phyloP scores from a whole-genome alignment of 371 early-diverging fungal species.

The Thermomucor indicae-seudaticae region DNA sequence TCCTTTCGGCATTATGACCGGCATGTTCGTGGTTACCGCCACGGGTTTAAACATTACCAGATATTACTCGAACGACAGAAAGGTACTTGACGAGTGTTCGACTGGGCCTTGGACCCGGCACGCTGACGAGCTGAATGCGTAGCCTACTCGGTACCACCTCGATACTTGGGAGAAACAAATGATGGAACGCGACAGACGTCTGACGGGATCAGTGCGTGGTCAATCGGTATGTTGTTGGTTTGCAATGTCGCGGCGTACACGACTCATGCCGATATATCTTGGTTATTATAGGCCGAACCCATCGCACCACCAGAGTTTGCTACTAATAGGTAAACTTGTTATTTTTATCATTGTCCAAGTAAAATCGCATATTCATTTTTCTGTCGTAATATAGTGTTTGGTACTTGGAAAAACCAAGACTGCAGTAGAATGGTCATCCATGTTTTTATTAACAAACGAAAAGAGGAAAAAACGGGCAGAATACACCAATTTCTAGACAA shows the following conservation, averaged over 20 bases:
- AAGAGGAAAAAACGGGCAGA: too few species aligned
- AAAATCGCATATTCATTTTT: background rate
- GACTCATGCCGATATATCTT: background rate
- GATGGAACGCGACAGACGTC: constrained; percentile 55
- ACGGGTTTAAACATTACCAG: constrained; percentile 33
- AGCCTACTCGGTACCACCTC: constrained; percentile 32
- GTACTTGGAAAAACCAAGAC: constrained; percentile 45
- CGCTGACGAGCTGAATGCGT: background rate
- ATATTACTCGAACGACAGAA: constrained; percentile 39
- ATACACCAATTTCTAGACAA: background rate
- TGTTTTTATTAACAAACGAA: background rate
- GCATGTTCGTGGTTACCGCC: constrained; percentile 33
- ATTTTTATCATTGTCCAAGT: background rate
- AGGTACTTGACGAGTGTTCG: constrained; percentile 20
- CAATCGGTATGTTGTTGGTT: constrained; percentile 30
- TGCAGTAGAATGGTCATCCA: constrained; percentile 15
- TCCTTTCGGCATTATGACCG: constrained; percentile 45
- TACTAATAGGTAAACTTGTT: constrained; percentile 33
- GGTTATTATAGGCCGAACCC: constrained; percentile 23
- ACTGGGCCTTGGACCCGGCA: background rate
- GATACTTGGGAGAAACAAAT: constrained; percentile 49
- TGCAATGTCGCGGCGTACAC: background rate
- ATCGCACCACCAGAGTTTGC: constrained; percentile 40
- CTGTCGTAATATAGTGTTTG: constrained; percentile 26
- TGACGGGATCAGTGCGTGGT: constrained; percentile 45